A percentile compares a stretch with the other conserved stretches of the same genome.
Conservation (phyloP, 495 filamentous ascomycete genomes). For the Penicillium malachiteum region DNA sequence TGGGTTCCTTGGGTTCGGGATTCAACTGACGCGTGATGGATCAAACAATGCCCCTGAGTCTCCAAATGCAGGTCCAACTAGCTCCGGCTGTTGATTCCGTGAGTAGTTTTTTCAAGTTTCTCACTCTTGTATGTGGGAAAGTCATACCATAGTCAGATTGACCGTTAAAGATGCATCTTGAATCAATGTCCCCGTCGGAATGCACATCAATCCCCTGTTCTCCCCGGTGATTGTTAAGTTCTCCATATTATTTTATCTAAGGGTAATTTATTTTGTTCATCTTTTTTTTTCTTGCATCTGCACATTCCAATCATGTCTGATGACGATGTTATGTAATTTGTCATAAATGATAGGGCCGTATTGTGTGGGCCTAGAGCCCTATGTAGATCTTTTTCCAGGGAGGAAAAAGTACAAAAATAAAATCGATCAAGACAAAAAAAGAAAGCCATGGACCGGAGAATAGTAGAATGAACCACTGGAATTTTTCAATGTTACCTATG, state of each 20-base stretch:
- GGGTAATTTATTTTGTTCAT: background rate
- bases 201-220: background rate
- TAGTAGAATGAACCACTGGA: slow-evolving; percentile 17
- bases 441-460: background rate
- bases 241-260: background rate
- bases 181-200: background rate
- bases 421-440: background rate
- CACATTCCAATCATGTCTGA: slow-evolving; percentile 21
- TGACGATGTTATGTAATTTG: slow-evolving; percentile 17
- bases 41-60: slow-evolving; percentile 26
- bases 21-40: slow-evolving; percentile 37
- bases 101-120: background rate
- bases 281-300: slow-evolving; percentile 1
- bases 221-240: background rate
- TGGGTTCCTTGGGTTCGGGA: slow-evolving; percentile 12
- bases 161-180: background rate
- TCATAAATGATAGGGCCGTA: slow-evolving; percentile 1
- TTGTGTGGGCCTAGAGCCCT: background rate
- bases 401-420: background rate
- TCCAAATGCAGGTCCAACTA: slow-evolving; percentile 19
- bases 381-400: slow-evolving; percentile 5
- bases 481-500: slow-evolving; percentile 15
- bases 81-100: background rate
- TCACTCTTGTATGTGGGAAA: background rate
- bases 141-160: too few species aligned